A percentile compares a stretch with the other conserved stretches of the same genome.
Conservation (phyloP, 2,329 filamentous ascomycete species). For the Pseudogymnoascus destructans region DNA sequence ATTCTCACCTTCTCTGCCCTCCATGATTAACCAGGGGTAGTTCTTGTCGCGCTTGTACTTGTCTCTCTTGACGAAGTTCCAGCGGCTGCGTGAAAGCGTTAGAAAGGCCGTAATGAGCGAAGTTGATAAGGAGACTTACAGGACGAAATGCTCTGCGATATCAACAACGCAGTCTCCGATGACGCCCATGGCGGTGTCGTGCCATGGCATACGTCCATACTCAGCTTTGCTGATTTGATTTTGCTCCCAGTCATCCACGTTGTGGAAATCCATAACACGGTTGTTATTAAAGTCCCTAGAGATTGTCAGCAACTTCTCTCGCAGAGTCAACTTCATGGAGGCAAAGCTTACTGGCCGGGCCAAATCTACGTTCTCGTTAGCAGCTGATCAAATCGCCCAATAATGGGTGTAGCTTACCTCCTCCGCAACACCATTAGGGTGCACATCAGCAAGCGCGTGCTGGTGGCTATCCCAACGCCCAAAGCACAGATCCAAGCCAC, state of each 20-base stretch:
- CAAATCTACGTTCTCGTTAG: slow-evolving; percentile 39
- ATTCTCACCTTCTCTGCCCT: slow-evolving; percentile 61
- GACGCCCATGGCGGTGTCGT: slow-evolving; percentile 88
- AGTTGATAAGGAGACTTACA: slow-evolving; percentile 27
- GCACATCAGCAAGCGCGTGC: slow-evolving; percentile 74
- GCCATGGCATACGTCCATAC: slow-evolving; percentile 94
- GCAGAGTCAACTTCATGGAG: background rate
- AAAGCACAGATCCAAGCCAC: slow-evolving; percentile 89
- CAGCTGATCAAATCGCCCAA: background rate
- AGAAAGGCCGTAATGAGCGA: background rate
- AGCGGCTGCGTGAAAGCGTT: slow-evolving; percentile 35
- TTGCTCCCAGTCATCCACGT: slow-evolving; percentile 79
- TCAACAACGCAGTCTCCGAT: slow-evolving; percentile 83
- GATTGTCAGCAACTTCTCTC: background rate
- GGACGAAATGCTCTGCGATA: slow-evolving; percentile 87
- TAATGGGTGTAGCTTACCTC: slow-evolving; percentile 32
- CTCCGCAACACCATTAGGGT: slow-evolving; percentile 66
- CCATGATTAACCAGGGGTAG: slow-evolving; percentile 75
- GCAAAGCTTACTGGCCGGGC: slow-evolving; percentile 54
- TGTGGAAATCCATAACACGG: slow-evolving; percentile 87
- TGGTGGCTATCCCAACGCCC: slow-evolving; percentile 85
- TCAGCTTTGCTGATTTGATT: slow-evolving; percentile 88
- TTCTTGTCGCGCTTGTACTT: slow-evolving; percentile 85
- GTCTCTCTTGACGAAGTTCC: slow-evolving; percentile 95
- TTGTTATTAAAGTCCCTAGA: slow-evolving; percentile 83